phyloP scores from a whole-genome alignment of 805 yeast genomes.

The Yarrowia bubula region DNA sequence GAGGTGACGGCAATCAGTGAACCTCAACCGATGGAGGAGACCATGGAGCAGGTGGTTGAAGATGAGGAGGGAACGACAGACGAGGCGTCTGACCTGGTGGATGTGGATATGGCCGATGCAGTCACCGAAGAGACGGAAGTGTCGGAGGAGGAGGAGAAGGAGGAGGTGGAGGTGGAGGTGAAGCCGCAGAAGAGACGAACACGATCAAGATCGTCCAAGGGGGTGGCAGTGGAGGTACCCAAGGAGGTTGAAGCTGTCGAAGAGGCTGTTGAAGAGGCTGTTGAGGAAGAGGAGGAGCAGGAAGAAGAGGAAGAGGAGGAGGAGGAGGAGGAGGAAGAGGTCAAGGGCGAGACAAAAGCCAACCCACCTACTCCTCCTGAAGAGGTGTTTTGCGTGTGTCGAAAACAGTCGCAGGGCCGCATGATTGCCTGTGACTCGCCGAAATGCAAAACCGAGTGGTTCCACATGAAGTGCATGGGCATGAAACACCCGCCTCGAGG shows the following conservation, averaged over 20 bases:
- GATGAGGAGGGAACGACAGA: not conserved
- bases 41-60: not conserved
- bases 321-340: not conserved
- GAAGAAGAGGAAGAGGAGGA: not conserved
- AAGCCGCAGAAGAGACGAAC: not conserved
- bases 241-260: not conserved
- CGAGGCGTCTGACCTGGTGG: not conserved
- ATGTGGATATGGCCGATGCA: no score
- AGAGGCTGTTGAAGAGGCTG: not conserved
- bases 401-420: conserved; percentile 54
- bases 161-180: not conserved
- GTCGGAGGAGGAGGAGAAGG: not conserved
- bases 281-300: not conserved
- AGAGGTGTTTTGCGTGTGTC: conserved; percentile 49
- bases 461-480: conserved; percentile 86
- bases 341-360: not conserved
- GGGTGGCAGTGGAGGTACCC: not conserved
- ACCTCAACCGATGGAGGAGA: no score
- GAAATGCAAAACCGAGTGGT: conserved; percentile 84
- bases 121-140: not conserved
- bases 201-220: not conserved
- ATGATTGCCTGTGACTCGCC: conserved; percentile 91
- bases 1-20: no score
- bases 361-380: conserved; percentile 5
- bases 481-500: conserved; percentile 74